Percentiles rank a stretch among this genome's conserved stretches.
phyloP scores from a whole-genome alignment of 805 yeast genomes.

The Metschnikowia arizonensis region DNA sequence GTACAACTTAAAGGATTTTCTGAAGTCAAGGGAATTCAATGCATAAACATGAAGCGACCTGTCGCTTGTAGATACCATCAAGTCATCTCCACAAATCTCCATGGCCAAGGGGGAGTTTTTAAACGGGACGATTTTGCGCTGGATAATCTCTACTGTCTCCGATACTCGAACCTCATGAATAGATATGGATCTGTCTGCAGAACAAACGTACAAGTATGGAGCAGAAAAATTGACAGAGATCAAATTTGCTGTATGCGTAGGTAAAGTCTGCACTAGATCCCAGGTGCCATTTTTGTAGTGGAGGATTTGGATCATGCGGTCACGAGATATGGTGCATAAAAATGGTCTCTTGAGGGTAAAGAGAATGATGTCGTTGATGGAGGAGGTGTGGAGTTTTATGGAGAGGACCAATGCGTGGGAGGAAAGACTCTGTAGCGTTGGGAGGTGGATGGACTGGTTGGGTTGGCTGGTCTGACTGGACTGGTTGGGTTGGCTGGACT shows the following conservation, averaged over 20 bases:
- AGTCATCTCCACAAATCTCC: conserved; percentile 32
- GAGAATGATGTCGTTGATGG: conserved; percentile 43
- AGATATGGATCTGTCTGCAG: conserved; percentile 59
- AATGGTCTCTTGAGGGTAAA: conserved; percentile 26
- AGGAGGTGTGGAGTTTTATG: conserved; percentile 49
- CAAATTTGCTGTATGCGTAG: conserved; percentile 53
- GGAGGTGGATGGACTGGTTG: no score
- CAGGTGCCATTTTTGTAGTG: conserved; percentile 31
- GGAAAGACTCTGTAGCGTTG: no score
- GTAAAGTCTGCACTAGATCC: conserved; percentile 57
- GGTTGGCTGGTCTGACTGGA: no score
- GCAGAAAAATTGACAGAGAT: conserved; percentile 31
- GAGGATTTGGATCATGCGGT: conserved; percentile 59
- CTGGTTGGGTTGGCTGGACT: no score
- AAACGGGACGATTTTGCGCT: conserved; percentile 46
- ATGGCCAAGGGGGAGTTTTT: conserved; percentile 50
- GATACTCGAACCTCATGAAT: conserved; percentile 38
- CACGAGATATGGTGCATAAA: conserved; percentile 51
- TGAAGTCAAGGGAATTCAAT: conserved; percentile 29
- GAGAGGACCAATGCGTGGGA: conserved; percentile 20
- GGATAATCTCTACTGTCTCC: conserved; percentile 21
- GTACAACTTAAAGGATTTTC: conserved; percentile 38
- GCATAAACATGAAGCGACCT: conserved; percentile 42
- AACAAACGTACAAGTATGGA: conserved; percentile 45
- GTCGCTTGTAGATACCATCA: conserved; percentile 52